Conservation (phyloP, 129 eudicot species). For the Logfia minima region DNA sequence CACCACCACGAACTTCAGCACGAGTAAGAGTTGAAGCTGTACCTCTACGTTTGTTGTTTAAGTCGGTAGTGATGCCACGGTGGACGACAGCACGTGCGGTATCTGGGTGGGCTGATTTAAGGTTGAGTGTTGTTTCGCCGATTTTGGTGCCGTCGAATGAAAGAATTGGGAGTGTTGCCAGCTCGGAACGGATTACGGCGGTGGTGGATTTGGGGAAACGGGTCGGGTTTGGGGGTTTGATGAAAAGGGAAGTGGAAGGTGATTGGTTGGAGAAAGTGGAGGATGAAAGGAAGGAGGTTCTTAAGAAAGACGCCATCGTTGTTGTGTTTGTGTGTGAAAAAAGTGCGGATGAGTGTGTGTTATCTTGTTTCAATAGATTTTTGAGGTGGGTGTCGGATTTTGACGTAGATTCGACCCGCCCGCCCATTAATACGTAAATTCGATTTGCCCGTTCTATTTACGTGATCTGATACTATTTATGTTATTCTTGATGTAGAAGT, state of each 20-base stretch:
- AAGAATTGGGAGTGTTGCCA: slow-evolving; percentile 80
- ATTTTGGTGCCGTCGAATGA: slow-evolving; percentile 72
- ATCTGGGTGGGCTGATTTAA: slow-evolving; percentile 75
- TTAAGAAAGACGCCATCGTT: slow-evolving; percentile 44
- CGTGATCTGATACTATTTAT: too few species aligned
- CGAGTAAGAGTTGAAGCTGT: slow-evolving; percentile 98
- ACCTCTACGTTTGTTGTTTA: slow-evolving; percentile 82
- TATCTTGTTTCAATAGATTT: slow-evolving; percentile 12
- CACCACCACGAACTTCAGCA: slow-evolving; percentile 94
- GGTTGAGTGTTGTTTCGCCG: slow-evolving; percentile 68
- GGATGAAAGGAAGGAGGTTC: slow-evolving; percentile 62
- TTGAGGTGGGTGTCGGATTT: background rate
- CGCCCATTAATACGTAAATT: too few species aligned
- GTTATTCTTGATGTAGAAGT: too few species aligned
- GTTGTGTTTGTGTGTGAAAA: slow-evolving; percentile 7
- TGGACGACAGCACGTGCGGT: slow-evolving; percentile 99
- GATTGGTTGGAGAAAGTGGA: slow-evolving; percentile 34
- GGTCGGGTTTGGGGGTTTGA: slow-evolving; percentile 40
- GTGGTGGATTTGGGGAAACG: slow-evolving; percentile 17
- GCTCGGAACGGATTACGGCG: slow-evolving; percentile 41
- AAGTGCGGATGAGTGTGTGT: slow-evolving; percentile 26
- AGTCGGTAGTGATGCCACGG: slow-evolving; percentile 90
- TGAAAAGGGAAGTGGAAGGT: slow-evolving; percentile 26
- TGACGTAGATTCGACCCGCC: too few species aligned
- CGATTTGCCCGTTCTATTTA: too few species aligned